Conservation (phyloP, 2,329 filamentous ascomycete genomes). For the Colletotrichum noveboracense region DNA sequence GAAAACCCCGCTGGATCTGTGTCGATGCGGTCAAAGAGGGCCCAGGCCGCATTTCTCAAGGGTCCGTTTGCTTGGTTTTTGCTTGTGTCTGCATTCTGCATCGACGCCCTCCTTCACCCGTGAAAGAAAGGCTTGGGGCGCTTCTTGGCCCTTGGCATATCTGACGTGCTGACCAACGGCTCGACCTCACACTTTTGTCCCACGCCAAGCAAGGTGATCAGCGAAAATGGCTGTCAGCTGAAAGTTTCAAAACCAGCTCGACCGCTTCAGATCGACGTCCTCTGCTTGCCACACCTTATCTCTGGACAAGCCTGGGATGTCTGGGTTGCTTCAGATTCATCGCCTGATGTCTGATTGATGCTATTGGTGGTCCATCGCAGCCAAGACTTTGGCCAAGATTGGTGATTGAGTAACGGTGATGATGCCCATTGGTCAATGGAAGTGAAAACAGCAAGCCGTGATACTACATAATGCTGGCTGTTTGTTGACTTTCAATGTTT, state of each 20-base stretch:
- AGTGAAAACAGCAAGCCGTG: rapidly evolving
- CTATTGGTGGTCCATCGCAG: not conserved
- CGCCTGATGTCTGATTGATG: not conserved
- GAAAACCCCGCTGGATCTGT: not conserved
- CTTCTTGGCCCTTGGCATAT: constrained; percentile 15
- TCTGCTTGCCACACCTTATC: not conserved
- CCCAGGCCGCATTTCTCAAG: not conserved
- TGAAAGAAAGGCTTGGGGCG: not conserved
- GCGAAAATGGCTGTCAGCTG: not conserved
- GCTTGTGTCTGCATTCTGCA: not conserved
- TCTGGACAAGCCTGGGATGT: not conserved
- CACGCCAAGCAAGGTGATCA: not conserved
- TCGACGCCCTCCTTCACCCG: constrained; percentile 5
- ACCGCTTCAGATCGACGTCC: not conserved
- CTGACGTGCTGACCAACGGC: not conserved
- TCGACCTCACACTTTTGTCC: not conserved
- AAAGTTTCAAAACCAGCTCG: not conserved
- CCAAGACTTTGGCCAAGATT: not conserved
- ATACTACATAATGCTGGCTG: not conserved
- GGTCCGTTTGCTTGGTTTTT: not conserved
- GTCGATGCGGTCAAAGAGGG: not conserved
- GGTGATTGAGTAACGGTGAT: not conserved
- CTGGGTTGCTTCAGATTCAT: not conserved
- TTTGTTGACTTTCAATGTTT: not conserved
- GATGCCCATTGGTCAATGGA: not conserved